Evolutionary conservation across 805 yeast genomes (phyloP).

Genomic region (Citeromyces nyonsensis): DNA sequence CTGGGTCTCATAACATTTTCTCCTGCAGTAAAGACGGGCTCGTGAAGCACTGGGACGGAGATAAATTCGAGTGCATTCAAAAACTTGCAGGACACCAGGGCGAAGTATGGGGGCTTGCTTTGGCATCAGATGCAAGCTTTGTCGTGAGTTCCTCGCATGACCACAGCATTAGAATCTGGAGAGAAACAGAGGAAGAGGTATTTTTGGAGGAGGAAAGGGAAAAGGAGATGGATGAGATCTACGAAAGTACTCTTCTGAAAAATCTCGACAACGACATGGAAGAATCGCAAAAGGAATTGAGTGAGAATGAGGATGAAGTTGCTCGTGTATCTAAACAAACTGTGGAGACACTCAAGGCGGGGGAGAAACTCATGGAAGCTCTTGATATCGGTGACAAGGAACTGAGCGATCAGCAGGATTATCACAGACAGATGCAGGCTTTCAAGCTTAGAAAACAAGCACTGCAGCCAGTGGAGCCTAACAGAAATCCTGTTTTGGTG

Average conservation of each 20-base stretch:
- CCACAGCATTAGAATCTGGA: constrained; percentile 88
- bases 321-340: constrained; percentile 69
- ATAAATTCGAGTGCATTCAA: constrained; percentile 88
- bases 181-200: constrained; percentile 87
- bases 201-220: constrained; percentile 94
- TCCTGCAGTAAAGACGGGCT: constrained; percentile 81
- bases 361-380: constrained; percentile 87
- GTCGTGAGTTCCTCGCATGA: constrained; percentile 84
- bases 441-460: constrained; percentile 24
- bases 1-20: constrained; percentile 79
- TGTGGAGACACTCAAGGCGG: constrained; percentile 83
- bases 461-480: constrained; percentile 41
- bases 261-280: constrained; percentile 44
- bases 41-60: constrained; percentile 97
- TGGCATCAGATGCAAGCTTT: constrained; percentile 54
- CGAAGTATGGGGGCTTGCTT: constrained; percentile 88
- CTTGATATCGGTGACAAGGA: constrained; percentile 71
- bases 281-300: constrained; percentile 18
- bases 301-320: constrained; percentile 31
- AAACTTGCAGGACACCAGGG: constrained; percentile 75
- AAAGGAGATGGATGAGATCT: constrained; percentile 83
- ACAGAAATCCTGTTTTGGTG: constrained; percentile 53
- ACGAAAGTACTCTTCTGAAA: constrained; percentile 65
- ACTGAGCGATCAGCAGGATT: constrained; percentile 36
- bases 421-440: constrained; percentile 21